Evolutionary conservation across 2,329 filamentous ascomycete species (phyloP), one percentile per base, ranked within the genome.

Genomic region (Aspergillus pseudonomiae): DNA sequence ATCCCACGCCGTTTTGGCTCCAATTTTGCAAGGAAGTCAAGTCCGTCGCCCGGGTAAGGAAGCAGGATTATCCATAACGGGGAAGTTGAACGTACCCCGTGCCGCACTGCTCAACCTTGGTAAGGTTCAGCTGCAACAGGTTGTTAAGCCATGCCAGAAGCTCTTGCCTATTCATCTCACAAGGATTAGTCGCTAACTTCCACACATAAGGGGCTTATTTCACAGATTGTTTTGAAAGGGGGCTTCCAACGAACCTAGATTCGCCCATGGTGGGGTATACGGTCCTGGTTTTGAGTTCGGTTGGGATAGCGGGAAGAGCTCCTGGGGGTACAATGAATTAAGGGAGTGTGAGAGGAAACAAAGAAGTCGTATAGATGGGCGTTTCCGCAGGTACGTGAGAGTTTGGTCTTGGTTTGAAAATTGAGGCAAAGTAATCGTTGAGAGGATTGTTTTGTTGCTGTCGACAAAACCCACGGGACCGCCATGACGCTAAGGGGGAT

Each of bases 71-170:
- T 53, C 1, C 10, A 55, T 58, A 52, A 41, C 58, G 53, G 30
- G 46, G 41, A 60, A 65, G 63, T 67, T 53, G 58, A 66, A 68
- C 85, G 73, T 89, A 98, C 94, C 94, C 95, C 76, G 94, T 98
- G 79, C 95, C 95, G 80, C 94, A 98, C 86, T 99, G 95, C 84
- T 99, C 95, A 78, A 99, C 93, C 83, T 97, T 98, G 74, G 91
- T 98, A 74, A 99, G 89, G 84, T 98, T 99, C 75, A 99, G 90
- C 84, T 97, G 93, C 58, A 99, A 89, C 67, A 99, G 91, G 86
- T 92, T 94, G 86, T 99, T 99, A 71, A 98, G 85, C 95, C 95
- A 99, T 82, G 89, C 87, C 73, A 99, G 86, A 73, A 99, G 88
- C 84, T 99, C 95, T 83, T 99, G 95, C 85, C 95, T 98, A 55